Conservation (phyloP, 2,329 filamentous ascomycete genomes). For the Samsoniella hepiali region DNA sequence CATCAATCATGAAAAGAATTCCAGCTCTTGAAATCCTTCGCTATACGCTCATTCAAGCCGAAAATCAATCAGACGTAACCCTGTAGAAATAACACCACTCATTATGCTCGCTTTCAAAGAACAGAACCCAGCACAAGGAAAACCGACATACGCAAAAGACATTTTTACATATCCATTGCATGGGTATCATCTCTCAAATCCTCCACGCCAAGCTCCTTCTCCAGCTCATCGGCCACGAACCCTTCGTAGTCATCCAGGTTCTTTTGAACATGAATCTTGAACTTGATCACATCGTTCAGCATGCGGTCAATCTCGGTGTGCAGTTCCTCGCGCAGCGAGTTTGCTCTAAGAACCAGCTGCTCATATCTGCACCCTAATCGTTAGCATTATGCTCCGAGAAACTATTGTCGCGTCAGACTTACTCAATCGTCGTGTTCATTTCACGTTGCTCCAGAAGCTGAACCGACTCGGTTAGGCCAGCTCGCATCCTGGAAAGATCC, state of each 20-base stretch:
- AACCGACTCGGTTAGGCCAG: slow-evolving; percentile 77
- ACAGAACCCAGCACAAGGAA: background rate
- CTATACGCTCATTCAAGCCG: slow-evolving; percentile 6
- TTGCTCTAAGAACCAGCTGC: slow-evolving; percentile 80
- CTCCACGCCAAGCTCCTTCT: slow-evolving; percentile 72
- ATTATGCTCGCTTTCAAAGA: slow-evolving; percentile 5
- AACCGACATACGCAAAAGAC: background rate
- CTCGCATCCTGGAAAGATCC: slow-evolving; percentile 89
- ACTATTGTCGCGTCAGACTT: slow-evolving; percentile 37
- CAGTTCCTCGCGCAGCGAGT: slow-evolving; percentile 87
- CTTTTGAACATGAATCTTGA: slow-evolving; percentile 96
- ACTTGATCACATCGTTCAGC: slow-evolving; percentile 95
- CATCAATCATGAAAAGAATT: slow-evolving; percentile 7
- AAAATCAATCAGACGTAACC: background rate
- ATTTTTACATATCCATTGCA: slow-evolving; percentile 42
- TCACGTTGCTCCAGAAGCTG: slow-evolving; percentile 91
- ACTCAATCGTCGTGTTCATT: slow-evolving; percentile 96
- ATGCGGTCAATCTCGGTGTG: slow-evolving; percentile 95
- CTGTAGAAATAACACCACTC: background rate
- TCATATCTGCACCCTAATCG: slow-evolving; percentile 65
- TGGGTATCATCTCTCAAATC: slow-evolving; percentile 54
- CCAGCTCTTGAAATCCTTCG: background rate
- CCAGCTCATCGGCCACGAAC: slow-evolving; percentile 91
- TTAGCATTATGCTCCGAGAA: background rate
- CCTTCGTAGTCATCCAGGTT: slow-evolving; percentile 89